These are phyloP conservation scores for Nakaseomyces glabratus DNA, from an alignment of 1,139 yeast genomes.

Conservation along the genomic window DNA sequence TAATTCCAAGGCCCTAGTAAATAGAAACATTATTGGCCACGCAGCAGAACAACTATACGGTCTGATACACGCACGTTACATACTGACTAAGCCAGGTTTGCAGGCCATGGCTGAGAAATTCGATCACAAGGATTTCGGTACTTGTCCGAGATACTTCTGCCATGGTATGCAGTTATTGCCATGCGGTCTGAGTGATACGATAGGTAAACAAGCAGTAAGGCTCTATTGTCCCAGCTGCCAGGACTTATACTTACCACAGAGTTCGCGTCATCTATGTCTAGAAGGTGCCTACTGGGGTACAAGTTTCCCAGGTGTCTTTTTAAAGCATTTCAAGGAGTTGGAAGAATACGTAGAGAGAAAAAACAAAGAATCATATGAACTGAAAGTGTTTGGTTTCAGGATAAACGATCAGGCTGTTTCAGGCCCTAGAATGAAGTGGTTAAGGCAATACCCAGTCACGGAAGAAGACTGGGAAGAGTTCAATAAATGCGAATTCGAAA, in stretches of 20 bases:
- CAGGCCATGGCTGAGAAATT: slow-evolving; percentile 94
- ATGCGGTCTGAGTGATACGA: slow-evolving; percentile 81
- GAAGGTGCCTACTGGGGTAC: slow-evolving; percentile 98
- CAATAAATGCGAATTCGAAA: slow-evolving; percentile 50
- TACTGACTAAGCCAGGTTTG: slow-evolving; percentile 81
- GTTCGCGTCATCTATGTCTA: slow-evolving; percentile 73
- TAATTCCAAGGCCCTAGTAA: slow-evolving; percentile 28
- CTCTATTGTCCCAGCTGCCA: slow-evolving; percentile 91
- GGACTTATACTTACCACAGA: slow-evolving; percentile 80
- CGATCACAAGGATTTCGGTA: slow-evolving; percentile 81
- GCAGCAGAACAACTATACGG: slow-evolving; percentile 91
- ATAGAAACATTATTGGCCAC: slow-evolving; percentile 64
- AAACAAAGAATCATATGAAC: slow-evolving; percentile 45
- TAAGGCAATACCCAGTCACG: slow-evolving; percentile 63
- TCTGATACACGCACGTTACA: slow-evolving; percentile 84
- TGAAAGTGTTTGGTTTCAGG: slow-evolving; percentile 81
- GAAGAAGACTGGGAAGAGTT: slow-evolving; percentile 51
- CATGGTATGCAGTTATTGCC: slow-evolving; percentile 91
- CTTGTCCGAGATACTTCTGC: slow-evolving; percentile 85
- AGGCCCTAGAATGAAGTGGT: slow-evolving; percentile 95
- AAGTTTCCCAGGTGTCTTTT: slow-evolving; percentile 84
- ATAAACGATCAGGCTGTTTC: slow-evolving; percentile 64
- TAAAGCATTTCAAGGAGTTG: slow-evolving; percentile 82
- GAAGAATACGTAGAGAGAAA: slow-evolving; percentile 47
- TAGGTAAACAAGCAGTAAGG: slow-evolving; percentile 86